Percentiles rank a stretch among this genome's conserved stretches.
Conservation (phyloP, 1,139 yeast species). For the Taphrina communis region DNA sequence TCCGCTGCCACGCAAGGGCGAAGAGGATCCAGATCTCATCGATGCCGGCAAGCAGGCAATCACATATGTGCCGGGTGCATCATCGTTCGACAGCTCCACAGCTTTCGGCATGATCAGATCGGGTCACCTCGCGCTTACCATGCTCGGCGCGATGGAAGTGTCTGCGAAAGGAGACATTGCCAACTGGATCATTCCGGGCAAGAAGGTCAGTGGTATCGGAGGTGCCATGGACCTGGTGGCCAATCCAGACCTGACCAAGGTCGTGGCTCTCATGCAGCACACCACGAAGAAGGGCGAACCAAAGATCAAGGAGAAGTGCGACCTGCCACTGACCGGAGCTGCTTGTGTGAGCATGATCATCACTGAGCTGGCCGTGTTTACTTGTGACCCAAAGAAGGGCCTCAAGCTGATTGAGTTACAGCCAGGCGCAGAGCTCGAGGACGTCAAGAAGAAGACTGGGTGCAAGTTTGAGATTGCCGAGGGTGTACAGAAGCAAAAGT, state of each 20-base stretch:
- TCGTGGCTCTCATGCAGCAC: constrained; percentile 59
- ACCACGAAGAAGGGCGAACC: constrained; percentile 58
- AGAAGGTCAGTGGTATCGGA: constrained; percentile 59
- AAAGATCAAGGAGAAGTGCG: constrained; percentile 57
- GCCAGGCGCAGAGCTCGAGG: constrained; percentile 28
- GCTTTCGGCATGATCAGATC: constrained; percentile 59
- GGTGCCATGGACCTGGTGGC: constrained; percentile 63
- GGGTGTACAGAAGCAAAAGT: constrained; percentile 25
- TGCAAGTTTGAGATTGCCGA: constrained; percentile 19
- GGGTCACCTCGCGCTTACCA: constrained; percentile 57
- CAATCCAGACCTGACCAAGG: constrained; percentile 57
- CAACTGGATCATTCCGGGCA: constrained; percentile 61
- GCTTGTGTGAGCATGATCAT: constrained; percentile 57
- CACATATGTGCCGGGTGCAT: constrained; percentile 57
- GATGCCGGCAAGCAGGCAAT: constrained; percentile 62
- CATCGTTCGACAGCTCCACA: constrained; percentile 59
- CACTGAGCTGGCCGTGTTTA: constrained; percentile 60
- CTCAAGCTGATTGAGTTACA: constrained; percentile 55
- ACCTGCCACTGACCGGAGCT: constrained; percentile 59
- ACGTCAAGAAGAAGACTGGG: constrained; percentile 32
- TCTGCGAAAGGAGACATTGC: constrained; percentile 59
- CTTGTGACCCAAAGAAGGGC: constrained; percentile 54
- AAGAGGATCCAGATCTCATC: constrained; percentile 58
- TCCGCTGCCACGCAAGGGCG: constrained; percentile 56
- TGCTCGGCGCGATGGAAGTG: constrained; percentile 60